A percentile compares a stretch with the other conserved stretches of the same genome.
Conservation (phyloP, 2,329 filamentous ascomycete genomes). For the Dactylella cylindrospora region DNA sequence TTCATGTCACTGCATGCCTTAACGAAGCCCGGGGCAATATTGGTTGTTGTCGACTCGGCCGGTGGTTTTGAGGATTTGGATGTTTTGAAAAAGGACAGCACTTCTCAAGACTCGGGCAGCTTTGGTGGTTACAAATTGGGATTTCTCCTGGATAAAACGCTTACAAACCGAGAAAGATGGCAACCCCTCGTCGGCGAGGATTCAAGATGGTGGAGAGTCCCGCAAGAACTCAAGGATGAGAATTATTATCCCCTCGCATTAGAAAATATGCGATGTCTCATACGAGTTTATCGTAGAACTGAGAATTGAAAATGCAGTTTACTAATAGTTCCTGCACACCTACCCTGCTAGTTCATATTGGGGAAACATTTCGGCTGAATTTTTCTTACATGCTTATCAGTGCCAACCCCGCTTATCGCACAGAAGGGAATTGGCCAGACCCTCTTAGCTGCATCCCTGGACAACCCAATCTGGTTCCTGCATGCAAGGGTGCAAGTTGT, state of each 20-base stretch:
- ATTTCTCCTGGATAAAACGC: constrained; percentile 35
- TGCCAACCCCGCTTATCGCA: too few species aligned
- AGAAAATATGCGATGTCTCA: constrained; percentile 42
- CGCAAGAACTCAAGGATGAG: constrained; percentile 21
- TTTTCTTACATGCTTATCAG: too few species aligned
- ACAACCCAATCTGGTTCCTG: too few species aligned
- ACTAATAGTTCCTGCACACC: too few species aligned
- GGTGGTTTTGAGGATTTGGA: constrained; percentile 43
- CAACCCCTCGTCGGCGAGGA: constrained; percentile 23
- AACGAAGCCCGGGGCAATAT: constrained; percentile 32
- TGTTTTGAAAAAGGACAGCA: constrained; percentile 6
- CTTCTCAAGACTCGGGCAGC: background rate
- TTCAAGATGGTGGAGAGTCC: constrained; percentile 35
- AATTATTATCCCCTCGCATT: constrained; percentile 26
- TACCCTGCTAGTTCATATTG: too few species aligned
- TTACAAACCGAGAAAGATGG: constrained; percentile 22
- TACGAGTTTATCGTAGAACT: constrained; percentile 38
- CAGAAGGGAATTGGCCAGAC: too few species aligned
- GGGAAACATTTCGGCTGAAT: too few species aligned
- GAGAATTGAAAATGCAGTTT: constrained; percentile 13
- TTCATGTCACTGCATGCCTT: constrained; percentile 62
- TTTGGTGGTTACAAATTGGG: constrained; percentile 34
- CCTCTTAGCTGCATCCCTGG: too few species aligned
- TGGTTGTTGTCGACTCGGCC: constrained; percentile 30
- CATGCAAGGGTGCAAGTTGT: too few species aligned